Conservation (phyloP, 2,329 filamentous ascomycete species). For the Grosmannia serpens region DNA sequence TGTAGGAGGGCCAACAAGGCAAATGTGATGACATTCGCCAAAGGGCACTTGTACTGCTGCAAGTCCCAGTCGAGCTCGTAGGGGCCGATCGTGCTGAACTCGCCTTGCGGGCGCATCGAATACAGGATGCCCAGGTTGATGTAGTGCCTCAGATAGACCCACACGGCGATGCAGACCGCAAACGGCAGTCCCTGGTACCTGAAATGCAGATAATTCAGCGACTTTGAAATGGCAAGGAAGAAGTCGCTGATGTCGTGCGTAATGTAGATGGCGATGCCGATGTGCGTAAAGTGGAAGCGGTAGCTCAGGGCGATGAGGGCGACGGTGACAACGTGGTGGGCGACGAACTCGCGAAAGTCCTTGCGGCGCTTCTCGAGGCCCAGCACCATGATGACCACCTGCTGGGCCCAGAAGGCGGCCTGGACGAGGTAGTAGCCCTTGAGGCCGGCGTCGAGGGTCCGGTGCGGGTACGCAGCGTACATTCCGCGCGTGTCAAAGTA, state of each 20-base stretch:
- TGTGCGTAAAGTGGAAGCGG: constrained; percentile 93
- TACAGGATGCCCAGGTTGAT: constrained; percentile 67
- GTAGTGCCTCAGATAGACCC: constrained; percentile 84
- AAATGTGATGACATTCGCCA: constrained; percentile 57
- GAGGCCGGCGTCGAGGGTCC: constrained; percentile 65
- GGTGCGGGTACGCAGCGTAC: constrained; percentile 85
- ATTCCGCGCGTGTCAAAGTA: constrained; percentile 88
- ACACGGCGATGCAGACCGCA: constrained; percentile 65
- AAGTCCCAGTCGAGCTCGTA: constrained; percentile 67
- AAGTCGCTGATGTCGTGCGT: constrained; percentile 93
- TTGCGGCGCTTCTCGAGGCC: constrained; percentile 88
- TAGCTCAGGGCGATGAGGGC: constrained; percentile 77
- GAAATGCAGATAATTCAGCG: constrained; percentile 80
- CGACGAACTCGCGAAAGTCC: constrained; percentile 87
- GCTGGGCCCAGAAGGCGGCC: constrained; percentile 91
- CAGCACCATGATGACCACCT: constrained; percentile 76
- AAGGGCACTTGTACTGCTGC: constrained; percentile 64
- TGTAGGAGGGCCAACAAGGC: constrained; percentile 55
- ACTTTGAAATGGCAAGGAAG: constrained; percentile 88
- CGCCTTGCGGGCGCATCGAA: constrained; percentile 51
- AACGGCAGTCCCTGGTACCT: constrained; percentile 72
- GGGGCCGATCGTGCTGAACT: constrained; percentile 63
- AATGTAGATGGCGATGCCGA: constrained; percentile 85
- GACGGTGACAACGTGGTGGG: constrained; percentile 83
- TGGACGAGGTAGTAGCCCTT: constrained; percentile 96